Evolutionary conservation across 1,284 basidiomycete species (phyloP), one percentile per base, ranked within the genome.

Genomic region (Inonotus hispidus): DNA sequence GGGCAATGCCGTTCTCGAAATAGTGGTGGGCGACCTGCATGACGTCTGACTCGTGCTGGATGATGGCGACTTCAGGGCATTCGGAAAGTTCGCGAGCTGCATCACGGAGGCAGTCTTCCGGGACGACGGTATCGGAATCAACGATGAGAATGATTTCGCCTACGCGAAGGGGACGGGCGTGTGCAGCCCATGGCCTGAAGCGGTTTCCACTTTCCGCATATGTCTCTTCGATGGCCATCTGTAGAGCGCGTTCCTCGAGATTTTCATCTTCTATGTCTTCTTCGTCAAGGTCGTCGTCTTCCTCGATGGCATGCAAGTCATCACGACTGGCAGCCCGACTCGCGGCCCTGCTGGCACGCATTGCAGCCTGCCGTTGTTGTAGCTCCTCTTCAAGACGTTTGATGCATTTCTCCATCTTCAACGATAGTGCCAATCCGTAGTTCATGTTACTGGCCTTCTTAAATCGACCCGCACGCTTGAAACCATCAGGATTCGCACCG

Each of bases 361-460:
- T 35, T 53, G 19, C 45, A 47, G 47, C 58, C 55, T 65, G 56
- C 35, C 65, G 46, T 53, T 67, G 67, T 23, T 64, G 62, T 43
- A 73, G 70, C 59, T 71, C 70, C 53, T 75, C 74, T 56, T 77
- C 73, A 5, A 77, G 69, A 21, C 71, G 71, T 57, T 74, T 73
- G 71, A 93, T 81, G 67, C 90, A 82, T 69, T 84, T 83, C 73
- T 95, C 92, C 67, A 90, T 80, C 63, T 82, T 82, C 46, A 93
- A 73, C 16, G 88, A 90, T 5, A 93, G 77, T 49, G 78, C 77
- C 35, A 91, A 81, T 1, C 82, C 90, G 71, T 91, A 93, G 73
- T 95, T 95, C 88, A 94, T 90, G 73, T 95, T 94, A 0, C 85
- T 87, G 0, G 90, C 91, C 73, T 94, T 94, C 79, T 94, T 93